A percentile compares a stretch with the other conserved stretches of the same genome.
Evolutionary conservation across 2,329 filamentous ascomycete species (phyloP).

Genomic region (Verticillium tricorpus): DNA sequence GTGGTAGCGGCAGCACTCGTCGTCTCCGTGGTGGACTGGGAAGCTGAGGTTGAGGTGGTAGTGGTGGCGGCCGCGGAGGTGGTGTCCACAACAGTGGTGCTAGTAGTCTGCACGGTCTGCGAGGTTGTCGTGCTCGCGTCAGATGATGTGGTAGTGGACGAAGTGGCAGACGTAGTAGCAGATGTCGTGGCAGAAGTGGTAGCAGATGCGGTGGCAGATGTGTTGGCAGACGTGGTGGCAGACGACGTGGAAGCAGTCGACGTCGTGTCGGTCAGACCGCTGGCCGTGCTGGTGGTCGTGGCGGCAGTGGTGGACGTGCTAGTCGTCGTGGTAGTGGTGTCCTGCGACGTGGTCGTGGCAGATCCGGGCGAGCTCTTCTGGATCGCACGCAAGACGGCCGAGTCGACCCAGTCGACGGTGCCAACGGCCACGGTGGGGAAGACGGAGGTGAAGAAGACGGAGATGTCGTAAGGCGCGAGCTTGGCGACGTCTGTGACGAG

Average conservation of each 20-base stretch:
- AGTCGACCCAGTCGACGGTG: conserved; percentile 31
- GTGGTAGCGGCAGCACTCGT: conserved; percentile 1
- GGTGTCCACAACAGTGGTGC: background rate
- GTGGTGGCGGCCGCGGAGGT: background rate
- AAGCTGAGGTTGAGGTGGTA: background rate
- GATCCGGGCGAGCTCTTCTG: background rate
- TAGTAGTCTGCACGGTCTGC: background rate
- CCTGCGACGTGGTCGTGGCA: background rate
- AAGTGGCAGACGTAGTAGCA: background rate
- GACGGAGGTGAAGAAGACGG: conserved; percentile 27
- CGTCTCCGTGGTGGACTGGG: no score
- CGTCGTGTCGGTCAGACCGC: background rate
- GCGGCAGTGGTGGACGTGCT: background rate
- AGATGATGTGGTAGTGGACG: background rate
- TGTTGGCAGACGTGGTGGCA: no score
- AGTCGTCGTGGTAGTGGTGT: background rate
- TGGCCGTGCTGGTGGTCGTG: background rate
- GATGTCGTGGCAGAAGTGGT: background rate
- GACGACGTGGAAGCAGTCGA: background rate
- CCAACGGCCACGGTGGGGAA: conserved; percentile 26
- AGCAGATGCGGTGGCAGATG: no score
- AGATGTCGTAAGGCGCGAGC: conserved; percentile 27
- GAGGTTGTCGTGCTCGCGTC: background rate
- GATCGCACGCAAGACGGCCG: conserved; percentile 18
- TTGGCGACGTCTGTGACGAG: conserved; percentile 24